Evolutionary conservation across 345 rosid genomes (phyloP).

Genomic region (Citrus maxima): DNA sequence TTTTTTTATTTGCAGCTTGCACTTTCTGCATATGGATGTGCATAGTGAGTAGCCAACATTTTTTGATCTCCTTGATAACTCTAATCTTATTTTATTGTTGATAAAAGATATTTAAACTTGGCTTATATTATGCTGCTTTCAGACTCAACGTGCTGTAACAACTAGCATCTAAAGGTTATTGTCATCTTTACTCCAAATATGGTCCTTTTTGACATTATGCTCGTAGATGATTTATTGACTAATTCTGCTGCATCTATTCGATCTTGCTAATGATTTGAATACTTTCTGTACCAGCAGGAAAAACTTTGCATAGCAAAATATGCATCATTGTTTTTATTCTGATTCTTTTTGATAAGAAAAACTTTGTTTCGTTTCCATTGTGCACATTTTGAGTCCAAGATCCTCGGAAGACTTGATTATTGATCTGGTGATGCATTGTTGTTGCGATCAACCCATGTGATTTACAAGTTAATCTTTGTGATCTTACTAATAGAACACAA

Average conservation of each 20-base stretch:
- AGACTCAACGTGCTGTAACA: not conserved
- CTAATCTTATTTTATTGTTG: not conserved
- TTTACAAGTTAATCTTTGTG: not conserved
- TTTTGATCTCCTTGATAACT: not conserved
- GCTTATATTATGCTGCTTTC: slow-evolving; percentile 6
- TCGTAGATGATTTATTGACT: not conserved
- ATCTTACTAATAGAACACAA: no score
- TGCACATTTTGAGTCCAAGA: not conserved
- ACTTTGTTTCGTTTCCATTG: not conserved
- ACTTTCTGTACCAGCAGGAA: not conserved
- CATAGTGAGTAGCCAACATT: not conserved
- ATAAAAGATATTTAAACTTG: not conserved
- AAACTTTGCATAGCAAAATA: not conserved
- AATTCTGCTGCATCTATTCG: not conserved
- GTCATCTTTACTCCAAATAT: not conserved
- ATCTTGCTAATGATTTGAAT: not conserved
- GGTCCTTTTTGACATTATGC: slow-evolving; percentile 6
- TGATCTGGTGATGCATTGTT: not conserved
- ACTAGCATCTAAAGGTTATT: slow-evolving; percentile 1
- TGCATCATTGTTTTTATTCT: not conserved
- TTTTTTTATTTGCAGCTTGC: not conserved
- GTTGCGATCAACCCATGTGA: slow-evolving; percentile 1
- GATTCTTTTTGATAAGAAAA: not conserved
- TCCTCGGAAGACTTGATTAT: not conserved
- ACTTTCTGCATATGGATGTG: slow-evolving; percentile 10